These are phyloP conservation scores for Nasturtium officinale DNA, from an alignment of 345 rosid species.

Conservation along the genomic window DNA sequence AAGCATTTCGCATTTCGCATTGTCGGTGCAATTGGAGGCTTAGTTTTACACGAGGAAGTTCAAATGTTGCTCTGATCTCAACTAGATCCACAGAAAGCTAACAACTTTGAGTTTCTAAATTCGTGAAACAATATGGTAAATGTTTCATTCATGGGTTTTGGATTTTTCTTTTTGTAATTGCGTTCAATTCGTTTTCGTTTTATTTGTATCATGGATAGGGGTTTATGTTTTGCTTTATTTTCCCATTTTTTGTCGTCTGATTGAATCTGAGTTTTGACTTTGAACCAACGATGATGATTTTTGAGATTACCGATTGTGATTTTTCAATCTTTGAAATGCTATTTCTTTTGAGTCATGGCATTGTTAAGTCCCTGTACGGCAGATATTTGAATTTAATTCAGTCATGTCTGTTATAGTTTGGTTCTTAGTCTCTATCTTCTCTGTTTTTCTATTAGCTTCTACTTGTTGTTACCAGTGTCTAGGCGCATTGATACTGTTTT, in stretches of 20 bases:
- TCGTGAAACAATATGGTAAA: slow-evolving; percentile 39
- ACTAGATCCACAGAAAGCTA: slow-evolving; percentile 24
- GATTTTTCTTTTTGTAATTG: not conserved
- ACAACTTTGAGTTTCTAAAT: slow-evolving; percentile 23
- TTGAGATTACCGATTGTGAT: slow-evolving; percentile 16
- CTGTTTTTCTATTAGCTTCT: slow-evolving; percentile 10
- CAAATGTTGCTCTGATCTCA: slow-evolving; percentile 38
- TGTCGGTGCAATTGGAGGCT: slow-evolving; percentile 27
- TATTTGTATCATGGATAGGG: not conserved
- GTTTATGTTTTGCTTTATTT: slow-evolving; percentile 12
- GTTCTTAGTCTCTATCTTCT: slow-evolving; percentile 20
- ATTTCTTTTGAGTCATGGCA: not conserved
- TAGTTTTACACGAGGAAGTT: slow-evolving; percentile 20
- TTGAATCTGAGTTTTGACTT: slow-evolving; percentile 18
- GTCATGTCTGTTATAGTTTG: slow-evolving; percentile 14
- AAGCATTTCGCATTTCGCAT: slow-evolving; percentile 30
- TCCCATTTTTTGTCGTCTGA: slow-evolving; percentile 3
- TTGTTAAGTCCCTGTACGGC: slow-evolving; percentile 5
- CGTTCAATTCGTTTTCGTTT: slow-evolving; percentile 1
- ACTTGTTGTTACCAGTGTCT: not conserved
- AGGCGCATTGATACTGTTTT: not conserved
- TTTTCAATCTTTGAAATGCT: slow-evolving; percentile 21
- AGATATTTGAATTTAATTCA: slow-evolving; percentile 28
- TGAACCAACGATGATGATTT: not conserved
- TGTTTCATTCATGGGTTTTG: slow-evolving; percentile 27